A percentile compares a stretch with the other conserved stretches of the same genome.
phyloP scores from a whole-genome alignment of 352 stramenopile species.

The Phytophthora sp. region DNA sequence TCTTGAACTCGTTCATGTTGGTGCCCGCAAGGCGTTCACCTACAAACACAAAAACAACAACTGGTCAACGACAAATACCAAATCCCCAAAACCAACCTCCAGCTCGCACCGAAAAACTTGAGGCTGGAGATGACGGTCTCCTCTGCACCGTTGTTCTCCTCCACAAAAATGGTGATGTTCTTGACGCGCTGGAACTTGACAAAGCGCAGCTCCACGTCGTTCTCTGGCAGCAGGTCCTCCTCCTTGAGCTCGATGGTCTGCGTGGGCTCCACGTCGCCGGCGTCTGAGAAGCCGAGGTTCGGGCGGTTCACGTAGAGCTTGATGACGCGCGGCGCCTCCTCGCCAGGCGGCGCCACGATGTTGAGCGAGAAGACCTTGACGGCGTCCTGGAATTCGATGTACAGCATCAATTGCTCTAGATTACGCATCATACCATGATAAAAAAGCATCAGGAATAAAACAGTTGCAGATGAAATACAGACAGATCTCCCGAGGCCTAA shows the following conservation, averaged over 20 bases:
- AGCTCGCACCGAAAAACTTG: constrained; percentile 74
- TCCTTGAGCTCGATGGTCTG: constrained; percentile 71
- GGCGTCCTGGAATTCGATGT: constrained; percentile 82
- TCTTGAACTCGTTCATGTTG: constrained; percentile 90
- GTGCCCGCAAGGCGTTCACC: constrained; percentile 75
- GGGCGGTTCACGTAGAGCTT: constrained; percentile 80
- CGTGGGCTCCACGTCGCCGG: constrained; percentile 68
- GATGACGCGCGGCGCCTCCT: constrained; percentile 61
- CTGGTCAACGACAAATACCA: not conserved
- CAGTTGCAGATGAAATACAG: too few relatives aligned
- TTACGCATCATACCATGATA: too few relatives aligned
- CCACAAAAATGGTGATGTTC: constrained; percentile 79
- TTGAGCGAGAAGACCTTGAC: constrained; percentile 84
- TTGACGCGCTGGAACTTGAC: constrained; percentile 87
- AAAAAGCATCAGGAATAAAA: too few relatives aligned
- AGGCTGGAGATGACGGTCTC: constrained; percentile 68
- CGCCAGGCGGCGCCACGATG: constrained; percentile 56
- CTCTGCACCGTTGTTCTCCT: constrained; percentile 77
- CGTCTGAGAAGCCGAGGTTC: constrained; percentile 80
- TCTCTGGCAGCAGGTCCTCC: constrained; percentile 53
- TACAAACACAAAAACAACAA: constrained; percentile 26
- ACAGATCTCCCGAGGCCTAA: constrained; percentile 22
- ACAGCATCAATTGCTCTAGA: constrained; percentile 84
- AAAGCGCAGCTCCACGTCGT: constrained; percentile 76
- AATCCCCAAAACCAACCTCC: too few relatives aligned